Evolutionary conservation across 192 early-diverging fungal species (phyloP).

Genomic region (Rhizophagus clarus): DNA sequence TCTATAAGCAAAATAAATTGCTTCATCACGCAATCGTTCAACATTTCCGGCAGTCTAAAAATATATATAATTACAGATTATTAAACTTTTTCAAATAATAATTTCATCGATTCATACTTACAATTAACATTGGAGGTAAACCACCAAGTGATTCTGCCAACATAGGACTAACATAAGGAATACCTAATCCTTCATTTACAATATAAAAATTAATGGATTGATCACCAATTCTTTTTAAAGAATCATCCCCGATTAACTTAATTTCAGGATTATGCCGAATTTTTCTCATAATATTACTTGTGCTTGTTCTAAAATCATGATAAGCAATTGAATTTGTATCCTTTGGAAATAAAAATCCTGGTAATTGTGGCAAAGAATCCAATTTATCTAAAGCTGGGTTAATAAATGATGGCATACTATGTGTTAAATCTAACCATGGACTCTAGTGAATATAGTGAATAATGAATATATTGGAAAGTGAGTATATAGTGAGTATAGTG

Average conservation of each 20-base stretch:
- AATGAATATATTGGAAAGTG: too few relatives aligned
- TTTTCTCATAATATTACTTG: constrained; percentile 17
- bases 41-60: constrained; percentile 45
- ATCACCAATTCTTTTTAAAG: not conserved
- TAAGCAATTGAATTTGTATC: constrained; percentile 32
- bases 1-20: constrained; percentile 47
- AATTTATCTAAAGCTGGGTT: constrained; percentile 24
- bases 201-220: constrained; percentile 50
- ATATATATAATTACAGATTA: not conserved
- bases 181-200: constrained; percentile 42
- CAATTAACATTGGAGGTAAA: constrained; percentile 47
- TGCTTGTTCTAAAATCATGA: constrained; percentile 36
- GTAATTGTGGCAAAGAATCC: constrained; percentile 37
- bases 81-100: not conserved
- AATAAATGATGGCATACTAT: constrained; percentile 49
- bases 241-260: not conserved
- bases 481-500: too few relatives aligned
- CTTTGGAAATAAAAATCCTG: constrained; percentile 24
- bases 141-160: constrained; percentile 44
- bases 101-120: constrained; percentile 23
- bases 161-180: constrained; percentile 50
- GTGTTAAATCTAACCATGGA: constrained; percentile 47
- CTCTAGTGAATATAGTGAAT: not conserved
- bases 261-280: not conserved
- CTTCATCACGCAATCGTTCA: constrained; percentile 53